Conservation (phyloP, 2,329 filamentous ascomycete species). For the Arthrobotrys entomopaga region DNA sequence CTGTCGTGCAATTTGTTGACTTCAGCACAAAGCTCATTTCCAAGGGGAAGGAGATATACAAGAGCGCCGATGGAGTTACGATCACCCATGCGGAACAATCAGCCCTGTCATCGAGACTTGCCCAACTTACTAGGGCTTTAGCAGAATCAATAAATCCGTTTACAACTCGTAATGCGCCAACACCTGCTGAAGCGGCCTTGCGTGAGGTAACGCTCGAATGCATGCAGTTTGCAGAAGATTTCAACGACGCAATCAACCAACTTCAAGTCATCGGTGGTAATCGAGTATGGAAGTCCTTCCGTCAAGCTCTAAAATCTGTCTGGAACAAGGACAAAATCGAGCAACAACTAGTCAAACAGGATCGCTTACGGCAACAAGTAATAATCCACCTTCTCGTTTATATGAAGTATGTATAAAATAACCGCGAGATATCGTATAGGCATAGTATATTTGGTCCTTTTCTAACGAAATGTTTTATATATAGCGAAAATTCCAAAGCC, state of each 20-base stretch:
- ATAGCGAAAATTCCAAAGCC: no score
- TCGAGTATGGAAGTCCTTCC: not conserved
- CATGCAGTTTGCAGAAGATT: slow-evolving; percentile 2
- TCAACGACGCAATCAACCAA: not conserved
- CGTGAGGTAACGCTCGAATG: not conserved
- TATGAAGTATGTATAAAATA: slow-evolving; percentile 4
- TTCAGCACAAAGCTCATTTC: slow-evolving; percentile 6
- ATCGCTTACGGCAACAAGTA: not conserved
- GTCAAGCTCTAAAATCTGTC: slow-evolving; percentile 3
- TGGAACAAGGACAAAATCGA: slow-evolving; percentile 4
- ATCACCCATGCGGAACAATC: not conserved
- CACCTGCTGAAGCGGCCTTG: not conserved
- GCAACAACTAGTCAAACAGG: not conserved
- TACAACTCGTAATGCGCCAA: not conserved
- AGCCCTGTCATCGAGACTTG: not conserved
- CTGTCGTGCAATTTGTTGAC: not conserved
- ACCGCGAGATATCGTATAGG: no score
- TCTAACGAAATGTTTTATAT: no score
- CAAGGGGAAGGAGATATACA: slow-evolving; percentile 4
- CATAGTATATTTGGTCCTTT: no score
- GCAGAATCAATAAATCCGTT: not conserved
- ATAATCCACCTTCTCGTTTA: not conserved
- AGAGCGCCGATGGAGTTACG: not conserved
- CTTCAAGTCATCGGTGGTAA: not conserved
- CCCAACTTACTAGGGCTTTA: not conserved